Base-by-base conservation (phyloP, 1,284 basidiomycete genomes). In the Cryptococcus sp. region DNA sequence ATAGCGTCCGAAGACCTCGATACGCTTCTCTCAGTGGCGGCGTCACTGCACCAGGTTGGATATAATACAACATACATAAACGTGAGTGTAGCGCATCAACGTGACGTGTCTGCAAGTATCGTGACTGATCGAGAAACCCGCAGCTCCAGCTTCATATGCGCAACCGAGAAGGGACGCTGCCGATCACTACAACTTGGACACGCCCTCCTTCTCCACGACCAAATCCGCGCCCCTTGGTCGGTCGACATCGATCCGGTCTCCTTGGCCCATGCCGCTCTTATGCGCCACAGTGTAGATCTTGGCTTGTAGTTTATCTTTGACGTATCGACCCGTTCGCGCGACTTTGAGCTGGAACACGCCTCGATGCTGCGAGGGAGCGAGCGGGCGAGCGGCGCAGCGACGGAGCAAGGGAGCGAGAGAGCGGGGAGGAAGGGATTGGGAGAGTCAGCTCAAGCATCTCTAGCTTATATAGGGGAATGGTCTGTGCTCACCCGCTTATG, bases 321-420 rank as follows among this genome's bases (percentile, higher is more conserved):
- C 69, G 53, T 70, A 73, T 57, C 70, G 69, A 39, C 75, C 73
- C 15, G 75, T 78, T 22, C 78, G 61, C 22, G 72, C 74, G 22
- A 79, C 62, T 51, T 76, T 74, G 31, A 78, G 69, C 64, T 78
- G 76, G 69, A 78, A 78, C 51, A 79, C 69, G 17, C 78, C 78
- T 54, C 70, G 70, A 54, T 76, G 58, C 70, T 74, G 64, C 55
- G 35, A 38, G 40, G 23, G 46, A 19, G 8, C 42, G 22, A 45
- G 13, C 42, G 22, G 8, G 42, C 22, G n/a, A 16, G 41, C 16
- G 41, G 7, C 16, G 41, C 3, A 3, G 41, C 16, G 7, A 19
- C 3, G 7, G 16, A 42, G 3, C 16, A 17, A 49, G 19, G 15
- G 38, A 22, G 16, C 7, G 17, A 40, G 13, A 19, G 50, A n/a